Evolutionary conservation across 768 basidiomycete species (phyloP), one percentile per base, ranked within the genome.

Genomic region (Sporobolomyces pararoseus): DNA sequence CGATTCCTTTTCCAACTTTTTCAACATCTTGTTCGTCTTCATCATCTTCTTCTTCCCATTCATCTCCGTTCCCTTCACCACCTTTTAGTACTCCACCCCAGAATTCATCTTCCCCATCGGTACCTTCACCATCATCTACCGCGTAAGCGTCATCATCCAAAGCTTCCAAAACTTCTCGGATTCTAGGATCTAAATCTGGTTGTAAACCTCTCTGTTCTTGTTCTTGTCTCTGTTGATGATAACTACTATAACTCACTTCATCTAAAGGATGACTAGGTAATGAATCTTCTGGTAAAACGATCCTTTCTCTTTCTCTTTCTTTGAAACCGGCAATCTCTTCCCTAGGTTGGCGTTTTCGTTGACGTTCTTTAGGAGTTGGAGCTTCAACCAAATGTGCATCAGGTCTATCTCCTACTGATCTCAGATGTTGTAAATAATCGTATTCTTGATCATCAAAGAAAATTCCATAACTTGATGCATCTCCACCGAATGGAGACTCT

Each of bases 371-470:
- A 10, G 29, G 53, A 7, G 80, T 76, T 3, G 87, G 86, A n/a
- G 89, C 89, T 74, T 91, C 89, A 58, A 96, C 82, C 66, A 94
- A 83, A 34, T 27, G 14, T 10, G 58, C 58, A 27, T 59, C 58
- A 19, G 58, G 60, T 90, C 81, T 66, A 86, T 88, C 46, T 92
- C 90, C 91, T 58, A 90, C 86, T 3, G 85, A 75, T 17, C 91
- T 88, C 51, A 99, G 85, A 80, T 99, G 96, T 79, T 94, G 89
- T 90, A 97, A 92, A 82, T 99, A 99, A 80, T 99, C 90, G 82
- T 99, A 99, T 68, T 92, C 85, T 44, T 63, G 42, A 9, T 90
- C 88, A 78, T 99, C 94, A 81, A 98, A 93, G 80, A 86, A 98
- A 77, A 99, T 81, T 5, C 93, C 96, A 79, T 97, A 94, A 13